Base-by-base conservation (phyloP, 2,329 filamentous ascomycete species). In the Colletotrichum sp. region DNA sequence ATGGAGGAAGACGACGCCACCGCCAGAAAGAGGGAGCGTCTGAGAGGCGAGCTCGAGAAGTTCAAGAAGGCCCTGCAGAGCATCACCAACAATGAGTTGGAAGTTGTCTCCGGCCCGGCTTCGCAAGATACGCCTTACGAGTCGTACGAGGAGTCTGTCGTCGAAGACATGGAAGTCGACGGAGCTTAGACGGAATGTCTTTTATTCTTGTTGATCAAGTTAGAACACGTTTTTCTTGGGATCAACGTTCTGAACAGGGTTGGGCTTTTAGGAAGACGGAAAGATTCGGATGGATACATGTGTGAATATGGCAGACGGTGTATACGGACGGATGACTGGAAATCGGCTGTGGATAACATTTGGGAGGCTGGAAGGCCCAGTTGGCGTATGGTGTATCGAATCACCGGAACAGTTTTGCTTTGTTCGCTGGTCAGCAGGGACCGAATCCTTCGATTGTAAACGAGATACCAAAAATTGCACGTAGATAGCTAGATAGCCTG, bases 1-100 rank as follows among this genome's bases (percentile, higher is more conserved):
- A 89, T 90, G 88, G 87, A 86, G 27, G 88, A 90, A 70, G 88
- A 90, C 68, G 79, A 82, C 3, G 80, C 79, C 0, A 89, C 86
- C 1, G 88, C 88, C 0, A 77, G 77, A 6, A 82, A 81, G 66
- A 83, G 88, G 2, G 83, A 86, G 34, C 82, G 80, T 13, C 83
- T 89, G 36, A 88, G 87, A 77, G 78, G 79, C 3, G 87, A 89
- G 75, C 82, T 83, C 64, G 82, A 84, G n/a, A 89, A 88, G 79
- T 87, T 90, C 66, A 80, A 82, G n/a, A 84, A 83, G 62, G 88
- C 88, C 1, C 83, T 89, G 70, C 80, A 82, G 27, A 88, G 86
- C 43, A 90, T 90, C 67, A 90, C 13, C 85, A 89, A 77, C 5
- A 82, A 90, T 7, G 87, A 89, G 77, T 79, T 80, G 22, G 85